phyloP scores from a whole-genome alignment of 352 stramenopile genomes.

The Phytophthora nicotianae region DNA sequence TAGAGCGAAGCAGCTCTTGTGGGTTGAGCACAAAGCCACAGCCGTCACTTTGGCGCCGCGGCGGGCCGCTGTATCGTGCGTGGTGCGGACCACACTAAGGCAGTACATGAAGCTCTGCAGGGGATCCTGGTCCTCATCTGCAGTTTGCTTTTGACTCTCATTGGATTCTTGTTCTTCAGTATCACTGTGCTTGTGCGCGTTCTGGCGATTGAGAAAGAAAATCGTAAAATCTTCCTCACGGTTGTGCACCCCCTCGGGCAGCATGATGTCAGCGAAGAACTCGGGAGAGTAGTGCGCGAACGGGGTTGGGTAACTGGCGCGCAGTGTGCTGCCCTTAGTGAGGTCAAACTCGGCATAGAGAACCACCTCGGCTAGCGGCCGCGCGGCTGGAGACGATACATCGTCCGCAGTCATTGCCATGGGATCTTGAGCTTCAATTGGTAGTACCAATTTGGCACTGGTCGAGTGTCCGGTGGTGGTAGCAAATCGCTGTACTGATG shows the following conservation, averaged over 20 bases:
- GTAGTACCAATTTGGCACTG: no score
- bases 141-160: background rate
- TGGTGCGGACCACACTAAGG: slow-evolving; percentile 85
- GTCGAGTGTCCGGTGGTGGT: background rate
- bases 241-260: slow-evolving; percentile 90
- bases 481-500: background rate
- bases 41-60: slow-evolving; percentile 84
- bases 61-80: slow-evolving; percentile 70
- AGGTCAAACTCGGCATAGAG: slow-evolving; percentile 89
- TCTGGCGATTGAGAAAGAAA: slow-evolving; percentile 87
- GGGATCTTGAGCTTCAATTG: slow-evolving; percentile 16
- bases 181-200: slow-evolving; percentile 9
- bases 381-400: background rate
- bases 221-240: slow-evolving; percentile 85
- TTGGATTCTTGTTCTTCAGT: background rate
- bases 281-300: slow-evolving; percentile 84
- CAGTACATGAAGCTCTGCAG: slow-evolving; percentile 88
- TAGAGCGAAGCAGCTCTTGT: slow-evolving; percentile 84
- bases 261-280: slow-evolving; percentile 91
- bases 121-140: slow-evolving; percentile 33
- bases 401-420: slow-evolving; percentile 13
- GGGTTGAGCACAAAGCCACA: slow-evolving; percentile 78
- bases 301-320: slow-evolving; percentile 62
- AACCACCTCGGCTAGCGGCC: slow-evolving; percentile 67
- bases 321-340: slow-evolving; percentile 86